Evolutionary conservation across 495 filamentous ascomycete species (phyloP).

Genomic region (Aspergillus kassunensis): DNA sequence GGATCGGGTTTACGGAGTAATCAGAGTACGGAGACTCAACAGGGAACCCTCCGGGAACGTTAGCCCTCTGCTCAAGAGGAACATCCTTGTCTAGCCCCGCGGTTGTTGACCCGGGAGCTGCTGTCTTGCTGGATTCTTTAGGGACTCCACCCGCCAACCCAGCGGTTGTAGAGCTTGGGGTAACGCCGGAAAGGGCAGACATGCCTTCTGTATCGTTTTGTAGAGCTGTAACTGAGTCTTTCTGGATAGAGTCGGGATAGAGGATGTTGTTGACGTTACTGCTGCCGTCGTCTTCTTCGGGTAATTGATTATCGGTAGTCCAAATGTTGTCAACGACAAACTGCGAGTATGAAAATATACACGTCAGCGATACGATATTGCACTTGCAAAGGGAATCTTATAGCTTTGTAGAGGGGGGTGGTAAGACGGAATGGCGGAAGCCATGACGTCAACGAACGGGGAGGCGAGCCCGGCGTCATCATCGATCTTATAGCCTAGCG

Average conservation of each 20-base stretch:
- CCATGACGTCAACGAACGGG: conserved; percentile 33
- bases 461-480: conserved; percentile 26
- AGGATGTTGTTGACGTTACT: conserved; percentile 90
- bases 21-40: conserved; percentile 19
- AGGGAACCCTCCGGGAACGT: conserved; percentile 54
- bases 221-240: conserved; percentile 32
- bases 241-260: conserved; percentile 63
- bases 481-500: conserved; percentile 11
- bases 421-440: conserved; percentile 4
- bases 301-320: conserved; percentile 72
- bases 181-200: conserved; percentile 59
- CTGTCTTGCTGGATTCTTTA: conserved; percentile 45
- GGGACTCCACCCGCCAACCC: conserved; percentile 65
- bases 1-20: conserved; percentile 66
- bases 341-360: conserved; percentile 38
- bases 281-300: conserved; percentile 70
- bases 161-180: conserved; percentile 71
- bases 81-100: conserved; percentile 58
- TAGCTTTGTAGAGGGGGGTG: conserved; percentile 14
- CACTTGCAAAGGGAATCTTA: conserved; percentile 19
- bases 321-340: conserved; percentile 91
- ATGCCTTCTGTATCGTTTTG: conserved; percentile 33
- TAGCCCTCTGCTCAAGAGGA: conserved; percentile 52
- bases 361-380: conserved; percentile 14
- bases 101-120: conserved; percentile 62